A percentile compares a stretch with the other conserved stretches of the same genome.
These are phyloP conservation scores for Wickerhamomyces subpelliculosus DNA, from an alignment of 805 yeast genomes.

Conservation along the genomic window DNA sequence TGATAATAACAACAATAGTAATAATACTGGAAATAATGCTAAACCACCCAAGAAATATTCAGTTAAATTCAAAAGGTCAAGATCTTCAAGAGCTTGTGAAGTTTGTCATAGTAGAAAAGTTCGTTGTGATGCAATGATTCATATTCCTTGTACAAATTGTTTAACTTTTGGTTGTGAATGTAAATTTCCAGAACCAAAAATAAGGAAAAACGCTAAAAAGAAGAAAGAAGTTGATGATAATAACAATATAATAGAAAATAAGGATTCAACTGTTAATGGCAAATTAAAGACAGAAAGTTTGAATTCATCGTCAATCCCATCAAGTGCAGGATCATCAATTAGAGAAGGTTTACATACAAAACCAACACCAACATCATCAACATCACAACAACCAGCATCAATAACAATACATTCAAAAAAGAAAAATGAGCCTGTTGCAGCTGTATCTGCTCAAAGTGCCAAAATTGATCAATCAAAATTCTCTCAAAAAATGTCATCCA, in stretches of 20 bases:
- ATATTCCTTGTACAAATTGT: constrained; percentile 63
- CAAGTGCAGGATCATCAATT: background rate
- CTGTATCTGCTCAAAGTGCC: constrained; percentile 24
- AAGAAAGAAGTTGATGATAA: constrained; percentile 6
- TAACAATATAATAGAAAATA: background rate
- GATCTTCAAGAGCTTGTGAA: constrained; percentile 68
- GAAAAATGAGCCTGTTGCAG: constrained; percentile 28
- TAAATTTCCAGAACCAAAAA: constrained; percentile 54
- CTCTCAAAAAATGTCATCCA: constrained; percentile 13
- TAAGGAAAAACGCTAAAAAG: constrained; percentile 28
- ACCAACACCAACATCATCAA: background rate
- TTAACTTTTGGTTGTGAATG: constrained; percentile 68
- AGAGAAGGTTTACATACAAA: background rate
- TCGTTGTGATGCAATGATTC: constrained; percentile 63
- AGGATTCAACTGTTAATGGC: background rate
- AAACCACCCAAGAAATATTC: constrained; percentile 26
- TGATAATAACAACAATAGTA: background rate
- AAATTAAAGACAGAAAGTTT: no score
- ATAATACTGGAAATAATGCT: background rate
- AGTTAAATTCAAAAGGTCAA: constrained; percentile 35
- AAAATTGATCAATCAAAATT: constrained; percentile 20
- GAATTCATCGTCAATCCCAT: background rate
- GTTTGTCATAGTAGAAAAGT: constrained; percentile 77
- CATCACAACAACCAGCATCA: constrained; percentile 2
- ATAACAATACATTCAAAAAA: constrained; percentile 13